phyloP scores from a whole-genome alignment of 176 grass and related monocot genomes.

The Elymus sibiricus region DNA sequence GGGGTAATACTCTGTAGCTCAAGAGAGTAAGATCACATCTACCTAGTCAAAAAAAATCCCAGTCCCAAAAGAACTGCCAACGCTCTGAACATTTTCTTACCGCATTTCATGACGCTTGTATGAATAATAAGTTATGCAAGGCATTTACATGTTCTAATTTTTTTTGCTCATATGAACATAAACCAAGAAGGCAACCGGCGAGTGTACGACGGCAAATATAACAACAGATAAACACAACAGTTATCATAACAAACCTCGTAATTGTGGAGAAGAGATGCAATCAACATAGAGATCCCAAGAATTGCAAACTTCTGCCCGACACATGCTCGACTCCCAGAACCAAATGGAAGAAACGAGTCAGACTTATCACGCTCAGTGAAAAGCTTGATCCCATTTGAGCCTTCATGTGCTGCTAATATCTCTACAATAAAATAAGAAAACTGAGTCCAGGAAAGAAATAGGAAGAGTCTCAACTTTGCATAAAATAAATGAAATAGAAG shows the following conservation, averaged over 20 bases:
- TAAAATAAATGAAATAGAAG: not conserved
- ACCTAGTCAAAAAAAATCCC: not conserved
- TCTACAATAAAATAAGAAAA: constrained; percentile 26
- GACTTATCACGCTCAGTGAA: constrained; percentile 30
- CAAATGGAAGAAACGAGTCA: constrained; percentile 84
- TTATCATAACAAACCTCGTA: constrained; percentile 65
- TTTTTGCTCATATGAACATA: not conserved
- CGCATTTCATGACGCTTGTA: not conserved
- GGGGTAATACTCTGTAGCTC: not conserved
- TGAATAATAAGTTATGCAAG: not conserved
- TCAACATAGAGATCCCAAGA: constrained; percentile 61
- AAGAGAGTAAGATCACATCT: not conserved
- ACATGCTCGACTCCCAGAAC: constrained; percentile 67
- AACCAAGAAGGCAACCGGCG: not conserved
- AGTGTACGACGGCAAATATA: not conserved
- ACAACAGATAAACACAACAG: not conserved
- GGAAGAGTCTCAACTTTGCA: not conserved
- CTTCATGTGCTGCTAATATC: constrained; percentile 32
- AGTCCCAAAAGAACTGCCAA: not conserved
- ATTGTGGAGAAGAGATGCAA: constrained; percentile 59
- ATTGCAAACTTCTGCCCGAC: constrained; percentile 70
- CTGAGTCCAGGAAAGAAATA: not conserved
- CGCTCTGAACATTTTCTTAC: not conserved
- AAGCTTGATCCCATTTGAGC: constrained; percentile 22
- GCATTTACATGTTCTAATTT: not conserved